Base-by-base conservation (phyloP, 1,139 yeast genomes). In the Pneumocystis oryctolagi region DNA sequence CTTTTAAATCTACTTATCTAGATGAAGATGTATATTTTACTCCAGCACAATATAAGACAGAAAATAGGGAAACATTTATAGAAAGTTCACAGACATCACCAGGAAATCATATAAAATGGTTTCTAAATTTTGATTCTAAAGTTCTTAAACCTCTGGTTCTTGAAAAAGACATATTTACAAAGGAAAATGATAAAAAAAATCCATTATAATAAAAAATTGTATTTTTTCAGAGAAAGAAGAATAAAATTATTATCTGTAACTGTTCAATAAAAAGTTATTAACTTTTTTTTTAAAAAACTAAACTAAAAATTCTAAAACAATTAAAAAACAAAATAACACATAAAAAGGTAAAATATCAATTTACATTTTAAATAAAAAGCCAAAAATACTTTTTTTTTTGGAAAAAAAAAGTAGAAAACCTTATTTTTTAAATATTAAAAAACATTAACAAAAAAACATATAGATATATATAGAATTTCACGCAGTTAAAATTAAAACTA, bases 111-210 rank as follows among this genome's bases (percentile, higher is more conserved):
- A 87, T 94, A 14, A 84, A 83, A 70, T 92, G 99, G 97, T 92
- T 92, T 73, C 84, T 89, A 32, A 85, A 84, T 69, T 88, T 92
- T 72, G 99, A 92, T 72, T 96, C 92, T 69, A 87, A 89, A 71
- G 94, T 92, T n/a, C 79, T 92, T 68, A 94, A 92, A 73, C 99
- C 99, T 0, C 97, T 92, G 0, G 79, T 92, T 65, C 79, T 92
- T 67, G 98, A 92, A 70, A 79, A 64, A 61, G 40, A 61, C 32
- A 47, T 47, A 5, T 25, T 47, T 25, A 8, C 31, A 9, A 47
- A 25, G 14, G 30, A 47, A 47, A 47, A 47, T 8, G 14, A 18
- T 12, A 2, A 47, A 9, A 25, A 25, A 47, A n/a, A 37, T 8
- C 14, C n/a, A 14, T 47, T 1, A 9, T 25, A 25, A 12, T 25